Percentiles rank a stretch among this genome's conserved stretches.
Conservation (phyloP, 2,329 filamentous ascomycete species). For the Botrytis medusae region DNA sequence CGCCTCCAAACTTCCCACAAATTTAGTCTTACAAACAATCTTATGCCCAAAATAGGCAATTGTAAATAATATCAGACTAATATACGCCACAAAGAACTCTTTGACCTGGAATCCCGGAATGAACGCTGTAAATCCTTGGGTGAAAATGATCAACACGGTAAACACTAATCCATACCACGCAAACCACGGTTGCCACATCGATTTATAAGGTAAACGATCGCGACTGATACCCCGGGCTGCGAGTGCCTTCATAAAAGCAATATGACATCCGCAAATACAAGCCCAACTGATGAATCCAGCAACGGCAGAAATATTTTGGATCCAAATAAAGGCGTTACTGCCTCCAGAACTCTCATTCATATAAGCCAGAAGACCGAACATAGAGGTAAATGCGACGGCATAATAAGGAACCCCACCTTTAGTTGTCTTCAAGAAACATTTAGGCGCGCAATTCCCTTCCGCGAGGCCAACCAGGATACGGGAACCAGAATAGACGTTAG, state of each 20-base stretch:
- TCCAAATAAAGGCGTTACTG: conserved; percentile 66
- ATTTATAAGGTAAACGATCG: conserved; percentile 58
- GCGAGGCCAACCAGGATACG: conserved; percentile 58
- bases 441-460: conserved; percentile 55
- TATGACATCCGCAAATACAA: conserved; percentile 62
- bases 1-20: conserved; percentile 44
- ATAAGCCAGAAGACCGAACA: conserved; percentile 64
- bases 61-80: conserved; percentile 64
- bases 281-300: conserved; percentile 71
- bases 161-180: conserved; percentile 67
- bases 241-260: conserved; percentile 64
- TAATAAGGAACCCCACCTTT: conserved; percentile 53
- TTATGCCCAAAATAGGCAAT: conserved; percentile 63
- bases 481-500: conserved; percentile 57
- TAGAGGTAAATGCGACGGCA: conserved; percentile 53
- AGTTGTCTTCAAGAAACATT: conserved; percentile 52
- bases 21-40: conserved; percentile 40
- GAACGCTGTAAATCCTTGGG: conserved; percentile 68
- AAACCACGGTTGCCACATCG: conserved; percentile 62
- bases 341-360: conserved; percentile 62
- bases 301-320: conserved; percentile 68
- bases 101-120: conserved; percentile 57
- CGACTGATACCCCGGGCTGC: conserved; percentile 57
- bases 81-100: conserved; percentile 63
- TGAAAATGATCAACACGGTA: conserved; percentile 62